Conservation (phyloP, 1,284 basidiomycete species). For the Chalciporus piperatoides region DNA sequence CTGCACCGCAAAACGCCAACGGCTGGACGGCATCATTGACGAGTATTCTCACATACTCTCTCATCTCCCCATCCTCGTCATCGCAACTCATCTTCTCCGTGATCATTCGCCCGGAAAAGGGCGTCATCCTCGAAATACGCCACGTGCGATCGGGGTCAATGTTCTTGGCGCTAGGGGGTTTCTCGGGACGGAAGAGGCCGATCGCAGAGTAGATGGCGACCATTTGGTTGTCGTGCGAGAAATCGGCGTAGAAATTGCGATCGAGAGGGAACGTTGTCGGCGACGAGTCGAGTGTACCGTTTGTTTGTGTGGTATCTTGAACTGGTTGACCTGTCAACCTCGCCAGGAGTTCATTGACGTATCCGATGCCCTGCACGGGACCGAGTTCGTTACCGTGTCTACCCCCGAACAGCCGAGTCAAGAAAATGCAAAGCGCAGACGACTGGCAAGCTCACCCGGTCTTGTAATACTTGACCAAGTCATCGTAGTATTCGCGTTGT, state of each 20-base stretch:
- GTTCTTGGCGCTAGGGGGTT: constrained; percentile 41
- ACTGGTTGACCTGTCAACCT: constrained; percentile 65
- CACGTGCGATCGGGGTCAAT: constrained; percentile 50
- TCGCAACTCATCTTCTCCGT: constrained; percentile 56
- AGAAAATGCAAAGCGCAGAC: background rate
- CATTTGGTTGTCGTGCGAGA: constrained; percentile 83
- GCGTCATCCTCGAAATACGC: constrained; percentile 55
- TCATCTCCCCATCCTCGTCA: constrained; percentile 20
- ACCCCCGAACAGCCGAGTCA: background rate
- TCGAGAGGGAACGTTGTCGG: constrained; percentile 71
- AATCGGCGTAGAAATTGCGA: constrained; percentile 67
- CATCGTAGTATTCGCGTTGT: constrained; percentile 65
- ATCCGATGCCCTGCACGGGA: constrained; percentile 77
- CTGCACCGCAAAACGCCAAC: constrained; percentile 55
- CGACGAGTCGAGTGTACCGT: constrained; percentile 67
- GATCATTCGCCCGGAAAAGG: constrained; percentile 63
- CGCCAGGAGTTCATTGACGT: constrained; percentile 82
- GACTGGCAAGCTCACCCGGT: constrained; percentile 48
- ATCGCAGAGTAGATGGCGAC: constrained; percentile 71
- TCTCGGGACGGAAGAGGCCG: constrained; percentile 55
- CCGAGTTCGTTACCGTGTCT: constrained; percentile 68
- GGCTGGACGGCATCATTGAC: constrained; percentile 68
- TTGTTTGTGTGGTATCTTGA: constrained; percentile 71
- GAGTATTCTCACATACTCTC: constrained; percentile 54
- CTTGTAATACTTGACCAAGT: constrained; percentile 75